These are phyloP conservation scores for Thyridium curvatum DNA, from an alignment of 2,329 filamentous ascomycete species.

Conservation along the genomic window DNA sequence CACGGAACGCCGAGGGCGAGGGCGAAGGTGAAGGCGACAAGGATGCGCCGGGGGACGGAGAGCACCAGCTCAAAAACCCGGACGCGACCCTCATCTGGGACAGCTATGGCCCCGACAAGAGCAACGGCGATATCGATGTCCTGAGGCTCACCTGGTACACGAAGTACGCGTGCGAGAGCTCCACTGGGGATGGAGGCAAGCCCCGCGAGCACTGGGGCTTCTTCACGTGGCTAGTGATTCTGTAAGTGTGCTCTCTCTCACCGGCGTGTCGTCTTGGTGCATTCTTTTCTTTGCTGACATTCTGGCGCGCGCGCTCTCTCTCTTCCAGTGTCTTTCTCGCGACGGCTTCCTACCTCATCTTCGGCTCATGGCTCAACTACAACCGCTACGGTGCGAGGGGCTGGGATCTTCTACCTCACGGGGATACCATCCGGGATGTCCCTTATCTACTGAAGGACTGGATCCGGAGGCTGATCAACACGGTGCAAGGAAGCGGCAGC, in stretches of 20 bases:
- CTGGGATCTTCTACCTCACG: conserved; percentile 91
- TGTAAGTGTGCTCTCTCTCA: conserved; percentile 53
- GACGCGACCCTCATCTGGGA: conserved; percentile 67
- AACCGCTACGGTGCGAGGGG: conserved; percentile 91
- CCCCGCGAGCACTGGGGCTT: conserved; percentile 73
- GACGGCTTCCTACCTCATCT: conserved; percentile 87
- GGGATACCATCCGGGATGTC: conserved; percentile 84
- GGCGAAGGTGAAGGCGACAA: conserved; percentile 22
- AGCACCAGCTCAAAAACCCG: conserved; percentile 44
- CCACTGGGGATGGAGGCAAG: conserved; percentile 27
- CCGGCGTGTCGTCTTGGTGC: not conserved
- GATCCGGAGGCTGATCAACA: conserved; percentile 70
- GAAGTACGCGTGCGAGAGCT: conserved; percentile 72
- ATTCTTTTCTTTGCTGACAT: not conserved
- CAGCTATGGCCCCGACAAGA: conserved; percentile 58
- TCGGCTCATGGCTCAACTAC: conserved; percentile 98
- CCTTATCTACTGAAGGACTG: conserved; percentile 92
- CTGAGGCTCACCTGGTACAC: conserved; percentile 80
- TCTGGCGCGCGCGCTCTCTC: conserved; percentile 3
- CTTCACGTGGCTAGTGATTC: conserved; percentile 93
- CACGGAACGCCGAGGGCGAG: conserved; percentile 8
- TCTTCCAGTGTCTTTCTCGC: conserved; percentile 68
- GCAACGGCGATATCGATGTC: conserved; percentile 44
- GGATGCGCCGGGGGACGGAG: conserved; percentile 27
- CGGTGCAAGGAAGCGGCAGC: conserved; percentile 74